Evolutionary conservation across 2,329 filamentous ascomycete genomes (phyloP), one percentile per base, ranked within the genome.

Genomic region (Colletotrichum nymphaeae): DNA sequence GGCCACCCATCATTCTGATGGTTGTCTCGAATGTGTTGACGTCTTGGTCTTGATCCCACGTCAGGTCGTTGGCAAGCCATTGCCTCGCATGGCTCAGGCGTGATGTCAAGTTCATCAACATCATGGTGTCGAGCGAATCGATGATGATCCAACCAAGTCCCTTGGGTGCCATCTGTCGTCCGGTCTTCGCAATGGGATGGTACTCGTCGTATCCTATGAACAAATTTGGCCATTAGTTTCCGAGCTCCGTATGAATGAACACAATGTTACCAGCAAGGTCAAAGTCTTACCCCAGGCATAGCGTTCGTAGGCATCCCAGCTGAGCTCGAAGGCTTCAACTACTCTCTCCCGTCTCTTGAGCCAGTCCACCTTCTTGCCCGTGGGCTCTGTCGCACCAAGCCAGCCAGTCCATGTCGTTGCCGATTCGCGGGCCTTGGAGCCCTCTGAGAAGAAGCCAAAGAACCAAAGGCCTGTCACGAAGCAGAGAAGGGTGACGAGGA

Each of bases 101-200:
- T 37, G 91, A 93, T 16, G 96, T 98, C 76, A 98, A 88, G 82
- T 98, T 98, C 97, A 99, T 99, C 74, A 99, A 87, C 86, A 99
- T 99, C 88, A 98, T 90, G 1, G 97, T 99, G 83, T 99, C 97
- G 75, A 99, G 86, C 14, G 96, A 92, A 84, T 99, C 97, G 70
- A 99, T 93, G 75, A 99, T 98, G 79, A 98, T 98, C 97, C 97
- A 99, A 35, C 97, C 97, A 83, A 99, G 88, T 30, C 96, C 97
- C 75, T 94, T 92, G 4, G 93, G 89, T 7, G 95, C 92, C 96
- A 99, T 98, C 78, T 97, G 92, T 64, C 87, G 88, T 63, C 95
- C 94, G 22, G 85, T 91, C 81, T 97, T 97, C 6, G 93, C 91
- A 32, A 96, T 84, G 1, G 97, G 97, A 78, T 94, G 91, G 81